Percentiles rank a stretch among this genome's conserved stretches.
Conservation (phyloP, 371 early-diverging fungal genomes). For the Capillidium rhysosporum region DNA sequence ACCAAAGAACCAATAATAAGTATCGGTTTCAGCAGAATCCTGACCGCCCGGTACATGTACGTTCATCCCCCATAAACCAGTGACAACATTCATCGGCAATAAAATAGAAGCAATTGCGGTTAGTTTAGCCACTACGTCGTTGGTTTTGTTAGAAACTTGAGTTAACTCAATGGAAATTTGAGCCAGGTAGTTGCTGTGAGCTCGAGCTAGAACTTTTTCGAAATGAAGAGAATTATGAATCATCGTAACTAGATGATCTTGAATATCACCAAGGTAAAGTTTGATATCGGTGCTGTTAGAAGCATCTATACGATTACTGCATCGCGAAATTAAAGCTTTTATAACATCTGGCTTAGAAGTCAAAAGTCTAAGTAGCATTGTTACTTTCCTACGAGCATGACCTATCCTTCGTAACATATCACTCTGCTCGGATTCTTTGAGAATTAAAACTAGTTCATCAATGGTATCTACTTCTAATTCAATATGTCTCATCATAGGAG, state of each 20-base stretch:
- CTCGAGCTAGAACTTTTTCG: slow-evolving; percentile 73
- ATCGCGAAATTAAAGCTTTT: slow-evolving; percentile 53
- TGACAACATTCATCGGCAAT: slow-evolving; percentile 84
- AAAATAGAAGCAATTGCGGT: slow-evolving; percentile 84
- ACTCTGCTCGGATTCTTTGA: slow-evolving; percentile 65
- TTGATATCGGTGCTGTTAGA: slow-evolving; percentile 32
- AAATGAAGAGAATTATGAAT: slow-evolving; percentile 68
- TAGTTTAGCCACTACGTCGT: slow-evolving; percentile 72
- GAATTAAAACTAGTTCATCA: slow-evolving; percentile 74
- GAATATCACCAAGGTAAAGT: slow-evolving; percentile 81
- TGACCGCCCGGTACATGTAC: slow-evolving; percentile 51
- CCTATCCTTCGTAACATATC: slow-evolving; percentile 82
- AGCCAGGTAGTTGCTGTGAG: slow-evolving; percentile 89
- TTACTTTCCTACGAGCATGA: slow-evolving; percentile 56
- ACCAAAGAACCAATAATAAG: slow-evolving; percentile 27
- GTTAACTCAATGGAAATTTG: slow-evolving; percentile 94
- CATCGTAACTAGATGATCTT: slow-evolving; percentile 91
- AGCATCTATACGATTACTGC: slow-evolving; percentile 23
- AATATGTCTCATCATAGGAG: slow-evolving; percentile 48
- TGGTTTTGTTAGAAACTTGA: slow-evolving; percentile 75
- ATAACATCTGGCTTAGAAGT: slow-evolving; percentile 62
- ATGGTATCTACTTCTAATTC: slow-evolving; percentile 83
- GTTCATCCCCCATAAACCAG: slow-evolving; percentile 87
- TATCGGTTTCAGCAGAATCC: slow-evolving; percentile 12
- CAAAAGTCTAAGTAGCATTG: slow-evolving; percentile 49